Conservation (phyloP, 2,329 filamentous ascomycete genomes). For the Nigrograna mackinnonii region DNA sequence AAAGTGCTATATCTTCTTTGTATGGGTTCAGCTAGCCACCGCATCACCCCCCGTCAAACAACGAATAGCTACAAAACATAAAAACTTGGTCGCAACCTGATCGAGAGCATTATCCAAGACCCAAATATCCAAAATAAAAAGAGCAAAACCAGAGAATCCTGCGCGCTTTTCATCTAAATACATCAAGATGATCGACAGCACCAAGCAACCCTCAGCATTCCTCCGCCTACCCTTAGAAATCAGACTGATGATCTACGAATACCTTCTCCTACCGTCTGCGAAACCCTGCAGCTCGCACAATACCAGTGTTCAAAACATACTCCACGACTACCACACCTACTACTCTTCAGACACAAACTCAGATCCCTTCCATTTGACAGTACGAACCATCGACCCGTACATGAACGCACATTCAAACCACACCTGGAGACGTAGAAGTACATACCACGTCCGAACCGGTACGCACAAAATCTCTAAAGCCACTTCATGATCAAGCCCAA, state of each 20-base stretch:
- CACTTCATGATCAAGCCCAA: background rate
- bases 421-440: conserved; percentile 38
- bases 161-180: too few species aligned
- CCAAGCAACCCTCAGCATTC: conserved; percentile 32
- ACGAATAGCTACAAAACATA: too few species aligned
- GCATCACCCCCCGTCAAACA: too few species aligned
- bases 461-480: conserved; percentile 1
- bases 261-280: conserved; percentile 45
- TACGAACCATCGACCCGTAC: conserved; percentile 50
- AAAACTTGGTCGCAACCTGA: too few species aligned
- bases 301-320: conserved; percentile 35
- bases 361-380: conserved; percentile 40
- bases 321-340: conserved; percentile 48
- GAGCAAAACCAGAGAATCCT: too few species aligned
- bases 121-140: too few species aligned
- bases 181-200: too few species aligned
- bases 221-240: conserved; percentile 51
- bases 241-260: conserved; percentile 50
- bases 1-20: too few species aligned
- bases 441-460: conserved; percentile 42
- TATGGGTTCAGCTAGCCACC: too few species aligned
- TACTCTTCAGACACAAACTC: conserved; percentile 33
- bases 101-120: background rate
- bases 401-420: conserved; percentile 20
- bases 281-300: conserved; percentile 30